A percentile compares a stretch with the other conserved stretches of the same genome.
phyloP scores from a whole-genome alignment of 78 protist species.

The Corallochytrium limacisporum region DNA sequence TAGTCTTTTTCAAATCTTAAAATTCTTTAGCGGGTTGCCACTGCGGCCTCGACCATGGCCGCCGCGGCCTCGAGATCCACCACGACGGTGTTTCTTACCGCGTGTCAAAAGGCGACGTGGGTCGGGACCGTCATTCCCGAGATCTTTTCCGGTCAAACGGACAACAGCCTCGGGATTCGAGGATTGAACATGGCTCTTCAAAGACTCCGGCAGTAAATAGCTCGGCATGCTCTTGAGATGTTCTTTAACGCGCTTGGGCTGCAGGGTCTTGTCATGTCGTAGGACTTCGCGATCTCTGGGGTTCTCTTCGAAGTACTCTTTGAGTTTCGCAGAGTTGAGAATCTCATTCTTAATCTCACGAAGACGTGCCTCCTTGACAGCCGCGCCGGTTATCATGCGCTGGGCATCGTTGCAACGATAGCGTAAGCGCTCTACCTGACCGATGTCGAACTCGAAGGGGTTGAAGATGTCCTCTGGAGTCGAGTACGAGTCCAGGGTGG shows the following conservation, averaged over 20 bases:
- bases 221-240: background rate
- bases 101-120: no score
- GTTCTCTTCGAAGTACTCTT: background rate
- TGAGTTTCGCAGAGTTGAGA: slow-evolving; percentile 31
- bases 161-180: no score
- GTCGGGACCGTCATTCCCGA: no score
- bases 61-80: no score
- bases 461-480: slow-evolving; percentile 25
- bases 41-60: no score
- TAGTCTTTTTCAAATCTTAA: no score
- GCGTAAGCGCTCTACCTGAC: slow-evolving; percentile 33
- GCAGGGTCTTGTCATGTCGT: slow-evolving; percentile 3
- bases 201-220: slow-evolving; percentile 5
- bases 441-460: slow-evolving; percentile 37
- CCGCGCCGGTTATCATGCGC: slow-evolving; percentile 2
- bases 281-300: slow-evolving; percentile 1
- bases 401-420: slow-evolving; percentile 55
- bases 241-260: background rate
- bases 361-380: slow-evolving; percentile 36
- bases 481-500: no score
- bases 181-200: no score
- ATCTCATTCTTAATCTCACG: slow-evolving; percentile 50
- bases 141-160: no score
- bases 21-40: no score
- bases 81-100: no score